Evolutionary conservation across 192 early-diverging fungal species (phyloP), one percentile per base, ranked within the genome.

Genomic region (Coemansia sp.): DNA sequence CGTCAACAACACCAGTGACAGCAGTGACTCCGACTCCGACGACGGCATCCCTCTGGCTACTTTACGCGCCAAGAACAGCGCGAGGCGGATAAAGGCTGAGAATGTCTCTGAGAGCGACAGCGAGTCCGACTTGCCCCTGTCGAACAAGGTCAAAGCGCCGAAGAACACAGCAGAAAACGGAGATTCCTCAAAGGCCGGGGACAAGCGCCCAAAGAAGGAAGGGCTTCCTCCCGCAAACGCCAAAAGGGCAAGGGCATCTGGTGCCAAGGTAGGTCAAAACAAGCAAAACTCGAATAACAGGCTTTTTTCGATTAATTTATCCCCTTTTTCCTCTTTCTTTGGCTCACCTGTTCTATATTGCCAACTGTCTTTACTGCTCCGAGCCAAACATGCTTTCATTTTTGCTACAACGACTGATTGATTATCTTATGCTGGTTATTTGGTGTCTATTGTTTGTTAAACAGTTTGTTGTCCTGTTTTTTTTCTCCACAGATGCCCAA

Each of bases 91-190:
- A 29, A 34, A 28, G 12, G 56, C 17, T 17, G 56, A 33, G 11
- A 17, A n/a, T 0, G 10, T 32, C 20, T 25, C 14, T 34, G 58
- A 49, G 36, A 54, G 54, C 59, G 58, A 49, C 54, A 73, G 71
- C 68, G 80, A 83, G 63, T 83, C 80, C 1, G 80, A 83, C 48
- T 50, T 55, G 57, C 80, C 80, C 25, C 65, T 83, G 18, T 82
- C 79, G 11, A 67, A 29, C 59, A 72, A 75, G 57, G 68, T 73
- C 20, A 69, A 64, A 50, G 58, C 60, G 49, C 31, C 42, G 48
- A 20, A 32, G n/a, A 56, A 31, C 11, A 32, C 29, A 32, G 55
- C 55, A 7, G 22, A 7, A 30, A 56, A 61, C 22, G 60, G 40
- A 8, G 20, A 45, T 16, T 33, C 60, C 34, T 30, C 25, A 42